Base-by-base conservation (phyloP, 1,139 yeast species). In the Eremothecium coryli region DNA sequence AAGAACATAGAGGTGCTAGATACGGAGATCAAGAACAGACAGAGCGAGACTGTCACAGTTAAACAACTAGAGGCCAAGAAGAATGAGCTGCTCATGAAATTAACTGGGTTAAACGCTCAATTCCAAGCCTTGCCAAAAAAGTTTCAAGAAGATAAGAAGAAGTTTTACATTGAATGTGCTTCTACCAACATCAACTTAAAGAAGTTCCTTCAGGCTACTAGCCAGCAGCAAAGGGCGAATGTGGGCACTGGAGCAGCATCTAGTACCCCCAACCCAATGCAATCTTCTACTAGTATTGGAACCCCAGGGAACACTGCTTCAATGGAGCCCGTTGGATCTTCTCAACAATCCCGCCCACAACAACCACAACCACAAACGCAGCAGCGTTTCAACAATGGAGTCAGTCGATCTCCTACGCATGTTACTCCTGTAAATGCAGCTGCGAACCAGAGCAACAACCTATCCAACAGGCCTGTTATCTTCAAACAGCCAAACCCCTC, bases 401-500 rank as follows among this genome's bases (percentile, higher is more conserved):
- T 12, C 17, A 27, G 41, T 52, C 9, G 46, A 44, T 31, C 46
- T 3, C 44, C 48, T 15, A 45, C 58, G 1, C 59, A 51, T 23
- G 64, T 64, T 1, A 62, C 67, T 3, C 55, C 58, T 16, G 68
- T 66, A 2, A 61, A 60, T 42, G 70, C 69, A 4, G 67, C 66
- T 11, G 66, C 68, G 7, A 51, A 58, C 7, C 39, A 46, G 31
- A 42, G 36, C 40, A 50, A 42, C 48, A 62, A 37, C 44, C 46
- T 43, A 11, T 33, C 44, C 3, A 49, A 45, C 15, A 61, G 64
- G 31, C 56, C 62, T 8, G 58, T 65, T 3, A 76, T 76, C 27
- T 74, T 78, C 39, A 76, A 77, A 48, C 73, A 78, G 7, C 66
- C 80, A 18, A 82, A 77, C 9, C 82, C 90, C 1, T 70, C 82